These are phyloP conservation scores for Xylariaceae sp. DNA, from an alignment of 2,329 filamentous ascomycete genomes.

Conservation along the genomic window DNA sequence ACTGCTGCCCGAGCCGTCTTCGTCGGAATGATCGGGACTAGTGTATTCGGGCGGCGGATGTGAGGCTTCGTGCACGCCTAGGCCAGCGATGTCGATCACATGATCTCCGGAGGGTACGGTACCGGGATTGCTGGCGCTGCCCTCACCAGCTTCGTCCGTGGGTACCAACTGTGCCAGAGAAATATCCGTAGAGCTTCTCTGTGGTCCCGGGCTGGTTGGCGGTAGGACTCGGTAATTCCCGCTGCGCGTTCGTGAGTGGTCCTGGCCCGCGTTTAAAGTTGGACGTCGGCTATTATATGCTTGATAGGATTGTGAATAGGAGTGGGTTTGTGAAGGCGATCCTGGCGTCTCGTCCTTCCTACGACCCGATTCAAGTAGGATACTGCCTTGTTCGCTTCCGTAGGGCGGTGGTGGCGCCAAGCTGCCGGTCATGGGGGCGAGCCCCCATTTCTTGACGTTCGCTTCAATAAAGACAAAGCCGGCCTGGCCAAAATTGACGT, in stretches of 20 bases:
- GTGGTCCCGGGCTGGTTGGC: slow-evolving; percentile 80
- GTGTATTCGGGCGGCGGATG: slow-evolving; percentile 67
- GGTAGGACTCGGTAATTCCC: slow-evolving; percentile 70
- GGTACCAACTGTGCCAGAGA: slow-evolving; percentile 80
- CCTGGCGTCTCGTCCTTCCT: slow-evolving; percentile 51
- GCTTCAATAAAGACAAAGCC: slow-evolving; percentile 99
- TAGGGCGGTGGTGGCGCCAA: slow-evolving; percentile 94
- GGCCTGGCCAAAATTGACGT: slow-evolving; percentile 96
- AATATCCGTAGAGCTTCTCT: slow-evolving; percentile 90
- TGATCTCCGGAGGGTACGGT: slow-evolving; percentile 33
- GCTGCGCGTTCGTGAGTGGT: slow-evolving; percentile 68
- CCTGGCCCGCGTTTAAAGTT: slow-evolving; percentile 52
- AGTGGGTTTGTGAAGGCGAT: slow-evolving; percentile 40
- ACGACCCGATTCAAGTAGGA: slow-evolving; percentile 79
- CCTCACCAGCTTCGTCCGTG: slow-evolving; percentile 65
- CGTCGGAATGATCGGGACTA: slow-evolving; percentile 57
- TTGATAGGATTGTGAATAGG: slow-evolving; percentile 41
- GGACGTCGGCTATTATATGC: slow-evolving; percentile 36
- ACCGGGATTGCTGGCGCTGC: slow-evolving; percentile 41
- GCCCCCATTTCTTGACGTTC: slow-evolving; percentile 99
- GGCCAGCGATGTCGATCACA: slow-evolving; percentile 35
- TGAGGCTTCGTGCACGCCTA: slow-evolving; percentile 49
- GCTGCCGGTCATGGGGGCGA: slow-evolving; percentile 92
- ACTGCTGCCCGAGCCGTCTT: slow-evolving; percentile 51
- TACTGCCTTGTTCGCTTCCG: slow-evolving; percentile 93